Percentiles rank a stretch among this genome's conserved stretches.
These are phyloP conservation scores for Hemileccinum impolitum DNA, from an alignment of 768 basidiomycete species.

Conservation along the genomic window DNA sequence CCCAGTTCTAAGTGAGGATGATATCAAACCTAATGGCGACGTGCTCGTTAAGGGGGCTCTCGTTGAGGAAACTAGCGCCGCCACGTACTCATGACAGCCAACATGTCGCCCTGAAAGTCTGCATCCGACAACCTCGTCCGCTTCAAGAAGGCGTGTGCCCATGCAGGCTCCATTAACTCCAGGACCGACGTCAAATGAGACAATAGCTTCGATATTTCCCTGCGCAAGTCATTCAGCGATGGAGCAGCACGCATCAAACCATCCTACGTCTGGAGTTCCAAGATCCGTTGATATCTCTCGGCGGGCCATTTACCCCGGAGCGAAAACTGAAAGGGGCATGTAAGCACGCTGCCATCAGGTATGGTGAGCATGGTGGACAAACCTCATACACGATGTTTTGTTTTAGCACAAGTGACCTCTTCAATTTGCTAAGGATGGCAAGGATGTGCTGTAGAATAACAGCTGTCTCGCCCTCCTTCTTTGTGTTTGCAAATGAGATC, in stretches of 20 bases:
- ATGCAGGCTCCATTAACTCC: constrained; percentile 68
- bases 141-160: constrained; percentile 73
- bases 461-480: constrained; percentile 45
- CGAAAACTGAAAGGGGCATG: constrained; percentile 50
- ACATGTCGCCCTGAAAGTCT: constrained; percentile 79
- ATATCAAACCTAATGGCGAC: constrained; percentile 58
- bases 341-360: neutral
- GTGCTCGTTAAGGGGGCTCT: neutral
- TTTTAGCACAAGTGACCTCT: constrained; percentile 52
- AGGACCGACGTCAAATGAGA: constrained; percentile 73
- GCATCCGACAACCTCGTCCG: constrained; percentile 74
- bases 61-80: neutral
- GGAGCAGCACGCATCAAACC: neutral
- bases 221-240: constrained; percentile 25
- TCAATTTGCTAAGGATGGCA: constrained; percentile 72
- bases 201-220: constrained; percentile 66
- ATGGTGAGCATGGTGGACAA: constrained; percentile 5
- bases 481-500: constrained; percentile 65
- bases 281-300: constrained; percentile 66
- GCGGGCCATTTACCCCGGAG: constrained; percentile 77
- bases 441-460: constrained; percentile 63
- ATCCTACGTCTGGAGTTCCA: constrained; percentile 65
- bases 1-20: constrained; percentile 70
- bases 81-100: constrained; percentile 72
- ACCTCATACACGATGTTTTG: constrained; percentile 69